Percentiles rank a stretch among this genome's conserved stretches.
Evolutionary conservation across 768 basidiomycete genomes (phyloP).

Genomic region (Pulveroboletus sp.): DNA sequence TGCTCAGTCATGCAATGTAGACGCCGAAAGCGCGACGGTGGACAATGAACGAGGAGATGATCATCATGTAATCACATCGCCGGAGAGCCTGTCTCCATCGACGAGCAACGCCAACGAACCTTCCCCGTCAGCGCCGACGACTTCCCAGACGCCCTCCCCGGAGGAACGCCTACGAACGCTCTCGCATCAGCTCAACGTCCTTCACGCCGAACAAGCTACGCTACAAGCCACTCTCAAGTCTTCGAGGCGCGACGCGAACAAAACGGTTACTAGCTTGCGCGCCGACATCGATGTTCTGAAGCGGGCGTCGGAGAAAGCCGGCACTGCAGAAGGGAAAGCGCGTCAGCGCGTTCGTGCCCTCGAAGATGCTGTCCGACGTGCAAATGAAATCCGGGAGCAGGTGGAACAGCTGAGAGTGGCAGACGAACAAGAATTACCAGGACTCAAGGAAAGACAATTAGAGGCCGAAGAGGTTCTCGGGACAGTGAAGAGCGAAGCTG

Average conservation of each 20-base stretch:
- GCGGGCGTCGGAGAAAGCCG: slow-evolving; percentile 76
- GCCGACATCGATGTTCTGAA: slow-evolving; percentile 82
- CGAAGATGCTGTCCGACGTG: slow-evolving; percentile 84
- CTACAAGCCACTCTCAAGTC: slow-evolving; percentile 70
- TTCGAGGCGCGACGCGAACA: slow-evolving; percentile 76
- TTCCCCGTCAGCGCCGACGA: slow-evolving; percentile 27
- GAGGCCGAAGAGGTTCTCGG: slow-evolving; percentile 40
- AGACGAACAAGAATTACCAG: slow-evolving; percentile 40
- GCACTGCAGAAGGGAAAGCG: slow-evolving; percentile 69
- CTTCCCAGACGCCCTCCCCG: slow-evolving; percentile 38
- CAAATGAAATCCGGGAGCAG: slow-evolving; percentile 51
- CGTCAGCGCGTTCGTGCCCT: slow-evolving; percentile 84
- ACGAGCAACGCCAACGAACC: slow-evolving; percentile 23
- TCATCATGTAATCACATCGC: neutral
- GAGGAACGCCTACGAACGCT: slow-evolving; percentile 69
- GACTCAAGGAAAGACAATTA: slow-evolving; percentile 38
- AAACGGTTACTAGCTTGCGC: slow-evolving; percentile 75
- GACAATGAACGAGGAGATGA: slow-evolving; percentile 26
- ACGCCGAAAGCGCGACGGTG: slow-evolving; percentile 19
- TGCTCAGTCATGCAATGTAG: slow-evolving; percentile 8
- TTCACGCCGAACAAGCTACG: slow-evolving; percentile 64
- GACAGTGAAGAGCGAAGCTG: slow-evolving; percentile 42
- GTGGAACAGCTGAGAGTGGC: slow-evolving; percentile 38
- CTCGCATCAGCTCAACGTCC: slow-evolving; percentile 57
- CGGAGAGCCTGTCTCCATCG: slow-evolving; percentile 23